phyloP scores from a whole-genome alignment of 1,139 yeast species.

The Magnusiomyces ingens region DNA sequence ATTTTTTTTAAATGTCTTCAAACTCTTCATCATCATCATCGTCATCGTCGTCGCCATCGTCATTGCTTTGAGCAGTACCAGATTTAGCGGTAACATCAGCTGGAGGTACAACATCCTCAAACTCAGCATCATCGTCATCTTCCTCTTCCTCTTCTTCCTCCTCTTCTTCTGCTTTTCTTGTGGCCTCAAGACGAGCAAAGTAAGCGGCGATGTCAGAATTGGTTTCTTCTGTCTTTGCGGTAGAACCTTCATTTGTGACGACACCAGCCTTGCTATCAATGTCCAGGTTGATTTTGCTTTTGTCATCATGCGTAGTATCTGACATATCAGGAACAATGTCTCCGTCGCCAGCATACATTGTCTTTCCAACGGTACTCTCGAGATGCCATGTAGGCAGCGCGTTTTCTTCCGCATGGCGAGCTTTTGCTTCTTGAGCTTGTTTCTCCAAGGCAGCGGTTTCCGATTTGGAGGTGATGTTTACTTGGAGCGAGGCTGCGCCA shows the following conservation, averaged over 20 bases:
- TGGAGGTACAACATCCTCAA: conserved; percentile 50
- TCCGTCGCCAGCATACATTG: conserved; percentile 15
- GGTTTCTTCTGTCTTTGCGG: background rate
- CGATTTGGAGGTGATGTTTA: conserved; percentile 85
- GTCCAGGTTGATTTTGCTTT: no score
- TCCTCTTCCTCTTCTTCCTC: conserved; percentile 44
- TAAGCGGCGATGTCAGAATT: background rate
- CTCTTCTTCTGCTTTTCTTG: conserved; percentile 22
- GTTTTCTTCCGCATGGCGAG: conserved; percentile 61
- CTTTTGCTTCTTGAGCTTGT: conserved; percentile 64
- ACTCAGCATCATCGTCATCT: conserved; percentile 48
- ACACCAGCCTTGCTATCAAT: no score
- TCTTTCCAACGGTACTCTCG: conserved; percentile 75
- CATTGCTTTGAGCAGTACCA: conserved; percentile 20
- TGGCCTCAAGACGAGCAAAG: background rate
- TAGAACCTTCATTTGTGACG: background rate
- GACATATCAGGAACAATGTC: conserved; percentile 19
- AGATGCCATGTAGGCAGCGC: conserved; percentile 97
- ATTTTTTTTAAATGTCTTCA: conserved; percentile 33
- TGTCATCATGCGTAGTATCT: conserved; percentile 1
- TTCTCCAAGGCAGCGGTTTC: conserved; percentile 53
- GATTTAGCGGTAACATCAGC: conserved; percentile 37
- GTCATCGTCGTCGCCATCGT: conserved; percentile 25
- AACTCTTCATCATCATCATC: conserved; percentile 44
- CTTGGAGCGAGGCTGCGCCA: conserved; percentile 63